These are phyloP conservation scores for Cladophialophora yegresii DNA, from an alignment of 2,329 filamentous ascomycete species.

Conservation along the genomic window DNA sequence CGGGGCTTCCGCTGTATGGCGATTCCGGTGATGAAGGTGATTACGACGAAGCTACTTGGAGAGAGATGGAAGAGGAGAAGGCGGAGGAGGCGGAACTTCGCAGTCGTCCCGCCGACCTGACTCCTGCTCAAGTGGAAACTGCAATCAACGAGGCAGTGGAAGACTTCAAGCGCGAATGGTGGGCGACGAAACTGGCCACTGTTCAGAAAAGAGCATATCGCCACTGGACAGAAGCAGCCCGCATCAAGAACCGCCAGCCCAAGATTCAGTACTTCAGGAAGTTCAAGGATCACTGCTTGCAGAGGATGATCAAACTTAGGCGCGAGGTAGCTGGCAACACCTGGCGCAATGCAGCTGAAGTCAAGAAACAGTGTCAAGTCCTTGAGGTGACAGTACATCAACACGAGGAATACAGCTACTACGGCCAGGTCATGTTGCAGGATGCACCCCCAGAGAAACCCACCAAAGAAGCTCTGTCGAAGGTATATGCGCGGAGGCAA, in stretches of 20 bases:
- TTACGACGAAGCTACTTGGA: slow-evolving; percentile 61
- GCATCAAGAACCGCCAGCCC: slow-evolving; percentile 42
- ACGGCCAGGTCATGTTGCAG: slow-evolving; percentile 45
- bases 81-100: slow-evolving; percentile 51
- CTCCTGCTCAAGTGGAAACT: slow-evolving; percentile 50
- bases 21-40: slow-evolving; percentile 57
- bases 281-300: slow-evolving; percentile 48
- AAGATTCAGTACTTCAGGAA: slow-evolving; percentile 52
- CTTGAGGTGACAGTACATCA: slow-evolving; percentile 68
- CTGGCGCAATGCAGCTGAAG: slow-evolving; percentile 57
- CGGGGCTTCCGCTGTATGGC: slow-evolving; percentile 55
- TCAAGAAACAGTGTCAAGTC: slow-evolving; percentile 59
- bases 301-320: slow-evolving; percentile 59
- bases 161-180: slow-evolving; percentile 59
- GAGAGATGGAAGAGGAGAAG: slow-evolving; percentile 63
- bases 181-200: slow-evolving; percentile 58
- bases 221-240: slow-evolving; percentile 63
- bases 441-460: slow-evolving; percentile 39
- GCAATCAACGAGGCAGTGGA: slow-evolving; percentile 59
- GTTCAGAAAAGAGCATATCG: slow-evolving; percentile 59
- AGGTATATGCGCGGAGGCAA: slow-evolving; percentile 3
- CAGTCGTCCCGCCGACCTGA: slow-evolving; percentile 34
- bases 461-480: slow-evolving; percentile 19
- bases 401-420: slow-evolving; percentile 51
- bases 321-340: slow-evolving; percentile 55